Base-by-base conservation (phyloP, 805 yeast genomes). In the Tetrapisispora fleetii region DNA sequence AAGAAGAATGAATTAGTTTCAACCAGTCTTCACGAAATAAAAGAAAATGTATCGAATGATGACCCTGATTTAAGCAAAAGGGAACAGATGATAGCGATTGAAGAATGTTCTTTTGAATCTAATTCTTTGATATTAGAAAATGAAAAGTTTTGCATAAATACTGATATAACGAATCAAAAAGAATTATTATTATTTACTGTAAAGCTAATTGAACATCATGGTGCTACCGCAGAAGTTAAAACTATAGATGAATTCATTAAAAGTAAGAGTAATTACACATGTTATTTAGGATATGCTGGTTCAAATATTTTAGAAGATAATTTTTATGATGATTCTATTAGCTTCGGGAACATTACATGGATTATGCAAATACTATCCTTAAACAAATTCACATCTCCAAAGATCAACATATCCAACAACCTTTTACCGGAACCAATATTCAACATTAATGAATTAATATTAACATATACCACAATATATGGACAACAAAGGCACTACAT, bases 401-500 rank as follows among this genome's bases (percentile, higher is more conserved):
- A 57, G 13, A 57, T 61, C 1, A 76, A 76, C 52, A 62, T 90
- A 19, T 71, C 90, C 5, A 89, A 84, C 58, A 79, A 80, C 57
- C 97, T 98, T 0, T 69, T 72, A 4, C 67, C 67, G 36, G 59
- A 63, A 22, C 69, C 63, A 0, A 54, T 87, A 2, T 69, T 75
- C 1, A 78, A 73, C 4, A 76, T 83, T 70, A 66, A 68, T 17
- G 72, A 75, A 13, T 63, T 79, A 35, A 68, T 72, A 3, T 75
- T 88, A 9, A 74, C 88, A 13, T 77, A 86, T 5, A 82, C 96
- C 0, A 87, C 88, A 57, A 88, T 85, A 58, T 76, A 84, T 19
- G 96, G 96, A 0, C 93, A 85, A 58, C 85, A 95, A 1, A 69
- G 99, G 40, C 67, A 70, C 33, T 91, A 88, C 57, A 65, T 93